phyloP scores from a whole-genome alignment of 306 rosid species.

The Cyclanthera cordifolia region DNA sequence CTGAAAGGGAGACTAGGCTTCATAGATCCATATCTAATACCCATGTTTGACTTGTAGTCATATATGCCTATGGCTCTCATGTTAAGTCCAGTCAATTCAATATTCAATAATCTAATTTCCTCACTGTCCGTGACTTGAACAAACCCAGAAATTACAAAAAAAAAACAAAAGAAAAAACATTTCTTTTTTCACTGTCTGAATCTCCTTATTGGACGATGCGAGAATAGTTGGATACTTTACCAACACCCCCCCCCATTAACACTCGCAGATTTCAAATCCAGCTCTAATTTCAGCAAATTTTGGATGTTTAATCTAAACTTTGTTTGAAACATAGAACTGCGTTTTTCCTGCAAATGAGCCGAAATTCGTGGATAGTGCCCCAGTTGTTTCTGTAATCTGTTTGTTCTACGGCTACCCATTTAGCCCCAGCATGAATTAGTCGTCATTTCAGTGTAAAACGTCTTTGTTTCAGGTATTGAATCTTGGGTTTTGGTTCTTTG shows the following conservation, averaged over 20 bases:
- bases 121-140: not conserved
- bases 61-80: not conserved
- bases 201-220: not conserved
- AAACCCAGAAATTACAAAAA: not conserved
- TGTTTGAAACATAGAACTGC: too few relatives aligned
- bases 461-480: conserved; percentile 1
- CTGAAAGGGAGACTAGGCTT: too few relatives aligned
- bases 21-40: not conserved
- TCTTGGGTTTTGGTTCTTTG: conserved; percentile 4
- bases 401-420: not conserved
- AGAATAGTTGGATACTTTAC: not conserved
- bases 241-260: not conserved
- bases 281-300: not conserved
- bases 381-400: too few relatives aligned
- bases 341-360: too few relatives aligned
- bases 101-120: not conserved
- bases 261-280: not conserved
- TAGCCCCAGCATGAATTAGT: not conserved
- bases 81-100: not conserved
- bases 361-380: too few relatives aligned
- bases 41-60: conserved; percentile 1
- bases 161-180: not conserved
- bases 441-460: not conserved
- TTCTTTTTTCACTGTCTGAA: conserved; percentile 5
- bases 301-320: too few relatives aligned